These are phyloP conservation scores for Acidomyces sp. DNA, from an alignment of 495 filamentous ascomycete species.

Conservation along the genomic window DNA sequence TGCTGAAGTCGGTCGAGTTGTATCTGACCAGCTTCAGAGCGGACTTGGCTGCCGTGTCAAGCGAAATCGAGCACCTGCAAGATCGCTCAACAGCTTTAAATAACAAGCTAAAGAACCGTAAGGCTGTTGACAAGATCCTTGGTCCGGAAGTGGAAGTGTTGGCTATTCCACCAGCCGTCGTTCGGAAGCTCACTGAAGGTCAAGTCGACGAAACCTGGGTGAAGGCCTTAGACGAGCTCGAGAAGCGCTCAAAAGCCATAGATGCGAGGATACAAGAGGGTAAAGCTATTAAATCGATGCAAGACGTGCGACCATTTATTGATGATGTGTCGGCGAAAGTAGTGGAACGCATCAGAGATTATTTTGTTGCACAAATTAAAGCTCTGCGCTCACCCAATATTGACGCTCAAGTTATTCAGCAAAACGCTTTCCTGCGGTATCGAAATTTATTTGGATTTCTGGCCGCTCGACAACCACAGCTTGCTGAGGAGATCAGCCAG, in stretches of 20 bases:
- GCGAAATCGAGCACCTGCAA: conserved; percentile 89
- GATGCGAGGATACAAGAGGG: conserved; percentile 50
- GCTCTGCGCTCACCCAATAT: conserved; percentile 84
- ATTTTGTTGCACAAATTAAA: conserved; percentile 85
- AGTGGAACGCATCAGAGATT: conserved; percentile 86
- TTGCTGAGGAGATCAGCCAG: conserved; percentile 78
- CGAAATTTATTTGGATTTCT: conserved; percentile 81
- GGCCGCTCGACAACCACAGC: conserved; percentile 56
- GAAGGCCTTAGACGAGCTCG: conserved; percentile 69
- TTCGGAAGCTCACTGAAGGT: conserved; percentile 73
- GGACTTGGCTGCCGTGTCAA: conserved; percentile 79
- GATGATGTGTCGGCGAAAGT: conserved; percentile 76
- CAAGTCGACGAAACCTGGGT: conserved; percentile 85
- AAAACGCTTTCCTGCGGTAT: conserved; percentile 72
- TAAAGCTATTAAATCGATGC: conserved; percentile 54
- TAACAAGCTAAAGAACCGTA: conserved; percentile 76
- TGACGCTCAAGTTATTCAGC: conserved; percentile 91
- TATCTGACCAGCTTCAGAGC: conserved; percentile 87
- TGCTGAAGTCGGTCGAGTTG: conserved; percentile 80
- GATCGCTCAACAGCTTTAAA: conserved; percentile 72
- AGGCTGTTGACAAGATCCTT: conserved; percentile 72
- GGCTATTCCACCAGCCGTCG: conserved; percentile 66
- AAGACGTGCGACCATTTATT: conserved; percentile 74
- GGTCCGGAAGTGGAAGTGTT: conserved; percentile 88
- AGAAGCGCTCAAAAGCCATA: conserved; percentile 58